phyloP scores from a whole-genome alignment of 768 basidiomycete species.

The Dictyophora rubrovolvata region DNA sequence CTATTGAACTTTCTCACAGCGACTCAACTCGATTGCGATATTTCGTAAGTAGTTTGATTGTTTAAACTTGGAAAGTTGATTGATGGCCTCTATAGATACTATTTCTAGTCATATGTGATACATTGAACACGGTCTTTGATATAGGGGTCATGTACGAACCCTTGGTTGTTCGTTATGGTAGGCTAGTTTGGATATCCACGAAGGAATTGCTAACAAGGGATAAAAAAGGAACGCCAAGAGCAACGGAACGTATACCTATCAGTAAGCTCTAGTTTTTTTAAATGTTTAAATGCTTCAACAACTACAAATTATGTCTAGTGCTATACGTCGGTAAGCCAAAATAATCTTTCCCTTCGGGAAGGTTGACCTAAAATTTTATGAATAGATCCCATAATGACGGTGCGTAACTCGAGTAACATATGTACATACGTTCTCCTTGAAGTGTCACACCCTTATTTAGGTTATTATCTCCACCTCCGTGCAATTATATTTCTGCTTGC shows the following conservation, averaged over 20 bases:
- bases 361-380: constrained; percentile 17
- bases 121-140: constrained; percentile 15
- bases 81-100: constrained; percentile 10
- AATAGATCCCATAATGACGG: constrained; percentile 19
- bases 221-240: constrained; percentile 5
- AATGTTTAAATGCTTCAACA: not conserved
- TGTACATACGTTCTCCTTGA: constrained; percentile 3
- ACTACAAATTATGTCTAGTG: constrained; percentile 8
- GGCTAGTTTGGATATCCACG: not conserved
- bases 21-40: constrained; percentile 15
- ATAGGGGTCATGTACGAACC: constrained; percentile 14
- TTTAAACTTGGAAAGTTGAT: not conserved
- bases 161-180: constrained; percentile 16
- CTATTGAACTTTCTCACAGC: constrained; percentile 5
- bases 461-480: constrained; percentile 16
- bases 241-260: constrained; percentile 9
- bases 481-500: constrained; percentile 19
- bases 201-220: constrained; percentile 9
- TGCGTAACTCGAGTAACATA: constrained; percentile 9
- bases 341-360: constrained; percentile 19
- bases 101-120: constrained; percentile 14
- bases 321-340: constrained; percentile 12
- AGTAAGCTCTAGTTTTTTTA: not conserved
- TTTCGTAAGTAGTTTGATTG: constrained; percentile 12
- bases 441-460: constrained; percentile 11